Evolutionary conservation across 768 basidiomycete genomes (phyloP).

Genomic region (Collybiopsis confluens): DNA sequence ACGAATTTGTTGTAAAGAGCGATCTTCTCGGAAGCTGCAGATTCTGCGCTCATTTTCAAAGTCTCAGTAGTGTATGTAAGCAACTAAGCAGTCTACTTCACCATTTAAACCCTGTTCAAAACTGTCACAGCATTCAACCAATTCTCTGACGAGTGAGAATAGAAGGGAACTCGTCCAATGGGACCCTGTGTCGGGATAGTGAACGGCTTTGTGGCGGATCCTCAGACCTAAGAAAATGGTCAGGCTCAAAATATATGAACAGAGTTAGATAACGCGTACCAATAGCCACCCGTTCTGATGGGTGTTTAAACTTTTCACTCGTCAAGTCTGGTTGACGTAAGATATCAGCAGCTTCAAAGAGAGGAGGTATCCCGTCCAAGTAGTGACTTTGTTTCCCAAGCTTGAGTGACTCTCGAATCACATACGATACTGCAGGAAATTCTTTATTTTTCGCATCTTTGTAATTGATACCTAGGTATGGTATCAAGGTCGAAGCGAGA

Average conservation of each 20-base stretch:
- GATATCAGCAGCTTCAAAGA: constrained; percentile 53
- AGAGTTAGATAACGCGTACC: constrained; percentile 35
- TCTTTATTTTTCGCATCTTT: constrained; percentile 60
- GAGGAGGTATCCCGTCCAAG: constrained; percentile 66
- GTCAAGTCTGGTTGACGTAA: constrained; percentile 32
- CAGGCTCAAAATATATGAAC: constrained; percentile 2
- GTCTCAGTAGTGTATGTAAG: constrained; percentile 14
- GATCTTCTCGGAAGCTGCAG: constrained; percentile 36
- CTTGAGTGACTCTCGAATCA: constrained; percentile 82
- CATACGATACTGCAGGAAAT: constrained; percentile 57
- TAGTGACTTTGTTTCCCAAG: constrained; percentile 75
- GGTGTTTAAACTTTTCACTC: constrained; percentile 27
- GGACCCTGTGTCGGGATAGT: constrained; percentile 55
- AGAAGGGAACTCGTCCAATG: constrained; percentile 71
- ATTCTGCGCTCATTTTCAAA: constrained; percentile 26
- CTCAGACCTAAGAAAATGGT: constrained; percentile 46
- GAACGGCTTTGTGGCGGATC: constrained; percentile 62
- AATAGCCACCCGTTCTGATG: constrained; percentile 53
- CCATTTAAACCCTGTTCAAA: constrained; percentile 37
- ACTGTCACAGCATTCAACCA: constrained; percentile 49
- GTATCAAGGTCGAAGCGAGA: constrained; percentile 73
- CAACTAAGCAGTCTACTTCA: constrained; percentile 22
- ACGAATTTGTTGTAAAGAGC: constrained; percentile 69
- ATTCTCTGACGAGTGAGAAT: constrained; percentile 72
- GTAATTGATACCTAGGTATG: constrained; percentile 59